Conservation (phyloP, 345 rosid genomes). For the Corchorus olitorius region DNA sequence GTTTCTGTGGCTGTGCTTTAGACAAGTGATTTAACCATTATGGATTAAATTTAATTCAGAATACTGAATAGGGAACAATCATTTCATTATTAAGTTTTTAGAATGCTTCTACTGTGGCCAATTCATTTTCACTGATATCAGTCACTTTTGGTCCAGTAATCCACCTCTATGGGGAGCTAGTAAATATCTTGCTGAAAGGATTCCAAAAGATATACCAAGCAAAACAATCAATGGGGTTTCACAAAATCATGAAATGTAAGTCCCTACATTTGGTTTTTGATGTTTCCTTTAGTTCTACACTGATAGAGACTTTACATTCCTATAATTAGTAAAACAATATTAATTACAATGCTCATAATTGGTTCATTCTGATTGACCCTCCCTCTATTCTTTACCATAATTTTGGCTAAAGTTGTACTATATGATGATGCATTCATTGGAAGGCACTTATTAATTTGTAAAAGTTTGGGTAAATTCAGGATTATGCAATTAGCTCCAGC, state of each 20-base stretch:
- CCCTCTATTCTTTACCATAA: no score
- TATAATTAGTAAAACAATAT: no score
- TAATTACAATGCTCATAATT: no score
- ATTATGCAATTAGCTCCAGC: slow-evolving; percentile 35
- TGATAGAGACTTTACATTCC: no score
- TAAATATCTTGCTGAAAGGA: slow-evolving; percentile 36
- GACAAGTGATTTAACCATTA: not conserved
- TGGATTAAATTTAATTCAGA: not conserved
- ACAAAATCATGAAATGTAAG: slow-evolving; percentile 35
- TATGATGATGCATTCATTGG: not conserved
- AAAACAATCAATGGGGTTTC: slow-evolving; percentile 21
- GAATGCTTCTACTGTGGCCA: not conserved
- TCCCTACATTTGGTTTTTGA: not conserved
- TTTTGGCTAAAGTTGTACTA: no score
- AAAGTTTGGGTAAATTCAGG: slow-evolving; percentile 25
- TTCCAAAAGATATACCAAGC: slow-evolving; percentile 30
- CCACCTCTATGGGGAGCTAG: slow-evolving; percentile 38
- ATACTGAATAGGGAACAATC: no score
- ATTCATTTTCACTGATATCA: not conserved
- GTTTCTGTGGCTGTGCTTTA: not conserved
- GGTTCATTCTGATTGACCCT: no score
- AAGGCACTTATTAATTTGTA: not conserved
- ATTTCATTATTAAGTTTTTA: not conserved
- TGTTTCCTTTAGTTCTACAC: no score
- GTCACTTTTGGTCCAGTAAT: slow-evolving; percentile 25